These are phyloP conservation scores for Russula lepida DNA, from an alignment of 768 basidiomycete species.

Conservation along the genomic window DNA sequence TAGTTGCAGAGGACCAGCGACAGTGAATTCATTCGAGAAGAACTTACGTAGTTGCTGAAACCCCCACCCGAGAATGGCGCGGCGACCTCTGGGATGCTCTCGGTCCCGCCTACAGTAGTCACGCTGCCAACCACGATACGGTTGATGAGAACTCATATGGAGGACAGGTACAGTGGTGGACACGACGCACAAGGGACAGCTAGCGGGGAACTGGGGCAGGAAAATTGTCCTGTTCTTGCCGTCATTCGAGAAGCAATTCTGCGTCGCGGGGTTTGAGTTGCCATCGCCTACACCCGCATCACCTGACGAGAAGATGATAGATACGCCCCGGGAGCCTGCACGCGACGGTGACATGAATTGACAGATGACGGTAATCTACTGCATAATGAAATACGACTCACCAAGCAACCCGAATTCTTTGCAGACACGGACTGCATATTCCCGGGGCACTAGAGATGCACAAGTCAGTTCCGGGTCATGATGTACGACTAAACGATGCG, in stretches of 20 bases:
- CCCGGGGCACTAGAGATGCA: constrained; percentile 36
- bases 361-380: background rate
- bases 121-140: constrained; percentile 35
- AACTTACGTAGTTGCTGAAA: constrained; percentile 59
- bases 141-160: background rate
- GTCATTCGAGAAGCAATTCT: constrained; percentile 51
- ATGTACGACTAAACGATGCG: background rate
- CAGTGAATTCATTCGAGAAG: background rate
- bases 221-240: constrained; percentile 48
- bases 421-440: constrained; percentile 44
- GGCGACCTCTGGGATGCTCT: constrained; percentile 48
- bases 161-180: background rate
- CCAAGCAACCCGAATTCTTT: constrained; percentile 54
- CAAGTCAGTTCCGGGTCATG: background rate
- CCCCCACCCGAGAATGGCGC: constrained; percentile 62
- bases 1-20: background rate
- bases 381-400: constrained; percentile 20
- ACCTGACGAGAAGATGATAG: constrained; percentile 57
- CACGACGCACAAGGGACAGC: constrained; percentile 34
- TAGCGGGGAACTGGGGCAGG: constrained; percentile 48
- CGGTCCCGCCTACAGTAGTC: constrained; percentile 64
- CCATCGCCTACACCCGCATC: constrained; percentile 65
- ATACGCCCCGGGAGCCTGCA: constrained; percentile 55
- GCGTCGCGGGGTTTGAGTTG: constrained; percentile 41
- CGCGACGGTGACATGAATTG: background rate